A percentile compares a stretch with the other conserved stretches of the same genome.
Evolutionary conservation across 176 grass and related monocot species (phyloP).

Genomic region (Cymbopogon citratus): DNA sequence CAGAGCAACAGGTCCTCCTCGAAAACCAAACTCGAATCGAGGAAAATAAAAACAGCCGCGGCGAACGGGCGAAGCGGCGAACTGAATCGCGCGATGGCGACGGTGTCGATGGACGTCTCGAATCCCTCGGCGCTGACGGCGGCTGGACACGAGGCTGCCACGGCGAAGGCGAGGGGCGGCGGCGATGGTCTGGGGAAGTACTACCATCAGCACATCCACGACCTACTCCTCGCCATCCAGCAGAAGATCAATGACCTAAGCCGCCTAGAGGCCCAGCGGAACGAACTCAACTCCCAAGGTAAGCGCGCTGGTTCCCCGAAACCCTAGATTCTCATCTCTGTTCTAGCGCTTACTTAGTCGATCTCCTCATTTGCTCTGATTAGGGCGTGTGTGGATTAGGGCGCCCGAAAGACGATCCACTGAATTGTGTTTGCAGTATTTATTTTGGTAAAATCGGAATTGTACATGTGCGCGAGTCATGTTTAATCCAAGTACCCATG

Average conservation of each 20-base stretch:
- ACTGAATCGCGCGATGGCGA: conserved; percentile 31
- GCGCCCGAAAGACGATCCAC: not conserved
- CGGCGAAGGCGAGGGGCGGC: conserved; percentile 30
- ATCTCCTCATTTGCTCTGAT: not conserved
- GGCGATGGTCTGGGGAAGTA: conserved; percentile 80
- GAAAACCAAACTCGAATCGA: conserved; percentile 10
- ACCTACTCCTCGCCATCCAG: conserved; percentile 52
- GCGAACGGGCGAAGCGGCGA: not conserved
- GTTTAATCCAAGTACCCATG: not conserved
- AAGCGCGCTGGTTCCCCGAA: not conserved
- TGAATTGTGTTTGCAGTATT: not conserved
- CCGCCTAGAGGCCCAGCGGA: conserved; percentile 81
- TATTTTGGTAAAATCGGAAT: not conserved
- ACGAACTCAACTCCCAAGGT: conserved; percentile 89
- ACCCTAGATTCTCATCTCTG: conserved; percentile 17
- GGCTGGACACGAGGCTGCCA: not conserved
- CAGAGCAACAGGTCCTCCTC: not conserved
- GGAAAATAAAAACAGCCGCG: not conserved
- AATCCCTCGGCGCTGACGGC: conserved; percentile 25
- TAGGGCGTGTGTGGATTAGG: not conserved
- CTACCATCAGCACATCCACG: conserved; percentile 80
- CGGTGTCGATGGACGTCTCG: conserved; percentile 46
- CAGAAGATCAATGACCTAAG: conserved; percentile 73
- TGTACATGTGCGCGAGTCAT: not conserved
- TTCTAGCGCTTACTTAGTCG: not conserved